phyloP scores from a whole-genome alignment of 768 basidiomycete species.

The Leccinum subtestaceum region DNA sequence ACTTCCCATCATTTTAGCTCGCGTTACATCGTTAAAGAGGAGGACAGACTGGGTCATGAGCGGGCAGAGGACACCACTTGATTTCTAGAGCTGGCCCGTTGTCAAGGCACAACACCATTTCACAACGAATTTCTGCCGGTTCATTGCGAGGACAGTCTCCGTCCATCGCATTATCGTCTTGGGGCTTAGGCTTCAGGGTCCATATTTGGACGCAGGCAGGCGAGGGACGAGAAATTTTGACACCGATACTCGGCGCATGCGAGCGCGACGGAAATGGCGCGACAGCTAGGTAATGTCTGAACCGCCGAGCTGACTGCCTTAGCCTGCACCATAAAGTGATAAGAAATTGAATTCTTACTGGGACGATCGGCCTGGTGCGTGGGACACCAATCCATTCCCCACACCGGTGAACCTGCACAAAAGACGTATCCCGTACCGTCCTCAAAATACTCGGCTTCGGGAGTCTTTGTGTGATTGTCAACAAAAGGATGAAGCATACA shows the following conservation, averaged over 20 bases:
- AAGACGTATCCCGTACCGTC: constrained; percentile 68
- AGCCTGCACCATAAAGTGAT: not conserved
- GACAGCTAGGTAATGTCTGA: constrained; percentile 82
- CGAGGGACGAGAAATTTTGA: constrained; percentile 50
- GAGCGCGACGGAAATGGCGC: constrained; percentile 66
- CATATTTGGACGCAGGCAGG: constrained; percentile 86
- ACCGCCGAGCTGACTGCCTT: constrained; percentile 42
- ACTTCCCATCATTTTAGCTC: constrained; percentile 15
- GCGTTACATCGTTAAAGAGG: not conserved
- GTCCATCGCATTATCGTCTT: constrained; percentile 11
- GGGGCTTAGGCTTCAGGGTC: constrained; percentile 42
- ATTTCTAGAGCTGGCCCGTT: constrained; percentile 74
- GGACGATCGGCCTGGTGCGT: constrained; percentile 55
- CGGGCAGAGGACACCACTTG: constrained; percentile 92
- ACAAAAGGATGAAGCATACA: constrained; percentile 13
- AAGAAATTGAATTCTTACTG: constrained; percentile 35
- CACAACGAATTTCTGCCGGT: constrained; percentile 56
- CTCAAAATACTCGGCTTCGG: constrained; percentile 57
- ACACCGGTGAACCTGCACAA: constrained; percentile 86
- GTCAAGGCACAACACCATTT: constrained; percentile 84
- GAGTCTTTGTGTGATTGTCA: not conserved
- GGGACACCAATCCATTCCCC: constrained; percentile 94
- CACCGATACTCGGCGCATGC: constrained; percentile 66
- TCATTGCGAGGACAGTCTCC: constrained; percentile 24
- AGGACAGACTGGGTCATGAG: constrained; percentile 55